Evolutionary conservation across 2,329 filamentous ascomycete genomes (phyloP), one percentile per base, ranked within the genome.

Genomic region (Cladosporium sp.): DNA sequence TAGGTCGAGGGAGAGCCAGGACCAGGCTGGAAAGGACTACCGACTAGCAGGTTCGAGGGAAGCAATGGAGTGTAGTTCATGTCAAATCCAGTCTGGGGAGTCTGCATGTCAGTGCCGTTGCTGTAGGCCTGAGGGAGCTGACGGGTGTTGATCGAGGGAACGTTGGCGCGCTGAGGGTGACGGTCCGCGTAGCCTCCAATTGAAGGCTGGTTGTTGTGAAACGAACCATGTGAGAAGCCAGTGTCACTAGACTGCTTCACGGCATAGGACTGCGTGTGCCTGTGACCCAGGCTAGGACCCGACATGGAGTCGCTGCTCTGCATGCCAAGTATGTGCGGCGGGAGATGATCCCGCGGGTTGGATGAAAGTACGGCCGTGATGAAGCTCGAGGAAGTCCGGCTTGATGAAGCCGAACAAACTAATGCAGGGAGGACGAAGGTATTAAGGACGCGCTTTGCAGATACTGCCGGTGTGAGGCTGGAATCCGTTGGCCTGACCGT

Each of bases 11-110:
- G 93, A 4, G 90, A 96, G 40, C 92, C 94, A 12, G 94, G 91
- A 37, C 92, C 94, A 13, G 94, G 91, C 76, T 97, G 94, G 77
- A 97, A 97, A 17, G 94, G 94, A 74, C 91, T 97, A 48, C 94
- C 94, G 51, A 97, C 87, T 24, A 99, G 85, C 66, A 99, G 81
- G 76, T 97, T 91, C 34, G 93, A 97, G 35, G 94, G 94, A 36
- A 99, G 84, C 64, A 99, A 83, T 63, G 94, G 93, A 10, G 94
- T 97, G 75, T 97, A 97, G 77, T 97, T 94, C 93, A 97, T 97
- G 71, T 97, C 94, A 71, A 91, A 96, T 42, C 84, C 91, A 53
- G 91, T 93, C 42, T 89, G 91, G 15, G 94, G 92, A 22, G 89
- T 93, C 64, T 88, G 81, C 84, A 96, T 85, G 63, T 96, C 91